These are phyloP conservation scores for Acanthamoeba polyphaga DNA, from an alignment of 208 protist species.

Conservation along the genomic window DNA sequence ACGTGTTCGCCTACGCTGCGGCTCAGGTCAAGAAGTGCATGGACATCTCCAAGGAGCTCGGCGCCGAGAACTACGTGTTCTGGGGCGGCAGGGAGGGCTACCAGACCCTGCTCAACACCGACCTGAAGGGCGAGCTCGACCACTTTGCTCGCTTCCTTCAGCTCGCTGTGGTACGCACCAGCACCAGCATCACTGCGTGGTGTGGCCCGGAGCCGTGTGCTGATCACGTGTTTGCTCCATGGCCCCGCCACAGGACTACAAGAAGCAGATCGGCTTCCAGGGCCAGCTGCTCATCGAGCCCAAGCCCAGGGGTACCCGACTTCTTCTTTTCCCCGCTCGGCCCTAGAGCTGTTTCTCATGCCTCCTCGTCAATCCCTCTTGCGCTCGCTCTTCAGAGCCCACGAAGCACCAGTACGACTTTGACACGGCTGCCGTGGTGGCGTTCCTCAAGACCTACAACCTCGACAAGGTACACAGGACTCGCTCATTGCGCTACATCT, in stretches of 20 bases:
- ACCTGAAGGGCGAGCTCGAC: constrained; percentile 75
- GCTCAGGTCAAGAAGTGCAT: constrained; percentile 80
- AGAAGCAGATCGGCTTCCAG: constrained; percentile 79
- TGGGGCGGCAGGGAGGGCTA: constrained; percentile 81
- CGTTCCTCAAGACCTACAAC: constrained; percentile 63
- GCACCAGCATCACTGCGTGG: not conserved
- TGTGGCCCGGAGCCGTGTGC: too few relatives aligned
- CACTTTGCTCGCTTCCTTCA: constrained; percentile 75
- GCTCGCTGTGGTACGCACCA: constrained; percentile 55
- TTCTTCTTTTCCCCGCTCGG: not conserved
- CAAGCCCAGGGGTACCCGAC: constrained; percentile 67
- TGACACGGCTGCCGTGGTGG: constrained; percentile 65
- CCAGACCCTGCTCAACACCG: constrained; percentile 79
- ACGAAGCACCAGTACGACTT: constrained; percentile 84
- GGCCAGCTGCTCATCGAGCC: constrained; percentile 78
- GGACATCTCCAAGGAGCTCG: constrained; percentile 69
- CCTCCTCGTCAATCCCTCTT: not conserved
- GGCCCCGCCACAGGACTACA: constrained; percentile 69
- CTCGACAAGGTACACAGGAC: not conserved
- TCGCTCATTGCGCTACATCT: not conserved
- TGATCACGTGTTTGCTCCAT: not conserved
- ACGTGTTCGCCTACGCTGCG: constrained; percentile 79
- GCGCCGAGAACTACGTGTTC: constrained; percentile 79
- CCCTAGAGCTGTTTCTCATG: too few relatives aligned
- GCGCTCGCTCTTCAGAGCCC: constrained; percentile 45